Conservation (phyloP, 768 basidiomycete genomes). For the Pulveroboletus sp. region DNA sequence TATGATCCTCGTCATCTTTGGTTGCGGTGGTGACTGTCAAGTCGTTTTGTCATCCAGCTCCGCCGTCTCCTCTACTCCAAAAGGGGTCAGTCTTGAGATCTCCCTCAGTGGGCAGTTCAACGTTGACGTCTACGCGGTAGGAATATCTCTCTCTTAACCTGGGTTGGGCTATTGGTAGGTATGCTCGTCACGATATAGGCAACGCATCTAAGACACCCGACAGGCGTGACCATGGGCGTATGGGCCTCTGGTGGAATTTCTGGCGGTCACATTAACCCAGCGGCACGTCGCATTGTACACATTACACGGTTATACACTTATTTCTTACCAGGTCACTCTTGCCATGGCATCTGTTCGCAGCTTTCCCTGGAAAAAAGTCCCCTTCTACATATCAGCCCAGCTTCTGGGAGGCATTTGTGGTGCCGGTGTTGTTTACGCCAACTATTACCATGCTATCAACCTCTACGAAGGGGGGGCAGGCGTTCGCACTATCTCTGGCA, state of each 20-base stretch:
- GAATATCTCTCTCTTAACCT: conserved; percentile 22
- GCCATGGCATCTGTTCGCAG: conserved; percentile 61
- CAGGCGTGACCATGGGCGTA: conserved; percentile 58
- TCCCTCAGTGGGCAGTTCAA: neutral
- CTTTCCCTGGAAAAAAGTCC: conserved; percentile 81
- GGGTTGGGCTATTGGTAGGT: conserved; percentile 32
- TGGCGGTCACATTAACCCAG: conserved; percentile 73
- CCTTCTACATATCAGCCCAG: conserved; percentile 61
- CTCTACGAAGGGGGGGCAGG: conserved; percentile 52
- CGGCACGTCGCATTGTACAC: conserved; percentile 35
- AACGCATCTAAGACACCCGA: neutral
- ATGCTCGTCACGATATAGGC: neutral
- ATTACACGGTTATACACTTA: neutral
- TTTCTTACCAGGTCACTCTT: conserved; percentile 54
- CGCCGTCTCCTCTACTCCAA: conserved; percentile 41
- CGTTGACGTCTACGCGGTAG: conserved; percentile 13
- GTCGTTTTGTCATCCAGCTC: conserved; percentile 45
- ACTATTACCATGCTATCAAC: conserved; percentile 65
- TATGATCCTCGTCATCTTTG: conserved; percentile 55
- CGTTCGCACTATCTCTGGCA: conserved; percentile 52
- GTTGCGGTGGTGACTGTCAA: conserved; percentile 55
- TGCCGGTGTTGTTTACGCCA: conserved; percentile 53
- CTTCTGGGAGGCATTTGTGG: conserved; percentile 57
- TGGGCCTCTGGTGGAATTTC: conserved; percentile 65
- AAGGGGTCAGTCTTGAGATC: conserved; percentile 45